Percentiles rank a stretch among this genome's conserved stretches.
Conservation (phyloP, 129 eudicot genomes). For the Pittosporum tobira region DNA sequence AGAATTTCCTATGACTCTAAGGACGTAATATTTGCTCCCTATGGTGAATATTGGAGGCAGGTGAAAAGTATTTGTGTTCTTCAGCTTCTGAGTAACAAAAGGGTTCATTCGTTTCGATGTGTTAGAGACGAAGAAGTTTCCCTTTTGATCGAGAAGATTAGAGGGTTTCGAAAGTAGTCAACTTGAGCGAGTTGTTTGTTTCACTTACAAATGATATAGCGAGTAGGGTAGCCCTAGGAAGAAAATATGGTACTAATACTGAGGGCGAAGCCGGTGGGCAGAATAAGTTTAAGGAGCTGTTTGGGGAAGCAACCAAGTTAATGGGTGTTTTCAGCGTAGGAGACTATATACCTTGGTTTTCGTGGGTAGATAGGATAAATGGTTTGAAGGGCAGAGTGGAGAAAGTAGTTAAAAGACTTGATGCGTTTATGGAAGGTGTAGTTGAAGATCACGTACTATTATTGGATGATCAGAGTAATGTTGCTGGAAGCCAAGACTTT, state of each 20-base stretch:
- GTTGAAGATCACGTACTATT: slow-evolving; percentile 18
- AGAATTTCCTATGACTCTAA: slow-evolving; percentile 13
- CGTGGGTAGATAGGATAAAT: slow-evolving; percentile 16
- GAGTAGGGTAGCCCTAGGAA: slow-evolving; percentile 23
- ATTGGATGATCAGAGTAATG: not conserved
- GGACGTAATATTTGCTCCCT: slow-evolving; percentile 21
- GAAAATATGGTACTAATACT: not conserved
- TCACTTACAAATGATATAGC: slow-evolving; percentile 11
- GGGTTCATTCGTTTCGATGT: slow-evolving; percentile 14
- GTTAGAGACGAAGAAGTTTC: slow-evolving; percentile 23
- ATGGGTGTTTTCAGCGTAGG: slow-evolving; percentile 12
- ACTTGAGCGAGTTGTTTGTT: slow-evolving; percentile 8
- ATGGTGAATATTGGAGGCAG: slow-evolving; percentile 34
- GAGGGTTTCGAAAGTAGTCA: not conserved
- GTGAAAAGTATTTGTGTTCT: slow-evolving; percentile 16
- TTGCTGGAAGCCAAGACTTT: slow-evolving; percentile 16
- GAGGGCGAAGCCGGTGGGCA: not conserved
- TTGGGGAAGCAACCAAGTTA: not conserved
- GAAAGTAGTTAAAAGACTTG: slow-evolving; percentile 10
- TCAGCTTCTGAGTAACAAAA: slow-evolving; percentile 14
- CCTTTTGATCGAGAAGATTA: slow-evolving; percentile 13
- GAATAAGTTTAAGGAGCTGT: slow-evolving; percentile 2
- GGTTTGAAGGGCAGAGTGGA: slow-evolving; percentile 10
- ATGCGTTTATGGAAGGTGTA: slow-evolving; percentile 24
- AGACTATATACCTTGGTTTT: slow-evolving; percentile 25